Evolutionary conservation across 331 rosid genomes (phyloP), one percentile per base, ranked within the genome.

Genomic region (Acacia concinna): DNA sequence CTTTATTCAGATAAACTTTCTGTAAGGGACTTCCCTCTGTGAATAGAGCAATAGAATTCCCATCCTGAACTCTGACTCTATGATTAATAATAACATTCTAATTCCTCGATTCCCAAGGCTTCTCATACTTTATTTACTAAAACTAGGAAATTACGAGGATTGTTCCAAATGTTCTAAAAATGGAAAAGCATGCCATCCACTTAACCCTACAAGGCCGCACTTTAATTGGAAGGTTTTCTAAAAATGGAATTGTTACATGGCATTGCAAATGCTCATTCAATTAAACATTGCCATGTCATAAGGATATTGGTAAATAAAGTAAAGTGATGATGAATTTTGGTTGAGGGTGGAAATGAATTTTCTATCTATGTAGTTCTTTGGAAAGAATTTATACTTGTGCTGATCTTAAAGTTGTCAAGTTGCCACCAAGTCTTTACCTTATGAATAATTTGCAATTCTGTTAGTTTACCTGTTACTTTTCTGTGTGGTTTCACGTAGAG

Each of bases 221-320:
- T 32, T 32, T 18, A 34, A 64, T 18, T 17, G 27, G 18, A 66
- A 66, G 21, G 31, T 66, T 17, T 37, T 66, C 71, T 4, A 13
- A 66, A 66, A 66, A 2, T 37, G 49, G 49, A 66, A 37, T 37
- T 41, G 30, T 66, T 65, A 37, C 23, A 3, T 21, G 11, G n/a
- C 18, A 70, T 77, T 31, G 57, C 40, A 15, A 15, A 11, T 71
- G 69, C 66, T 82, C 49, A 76, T 76, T 82, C 74, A 68, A 60
- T 70, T 52, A 37, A 67, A 68, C 68, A 32, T 13, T 34, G 59
- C 74, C 71, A 35, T 66, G 30, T 35, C 43, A 5, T 35, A 10
- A 66, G 30, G 71, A 66, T 35, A n/a, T 9, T 35, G 30, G 30
- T 35, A 40, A 35, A 66, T 66, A 35, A n/a, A 20, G 46, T 63